Conservation (phyloP, 208 protist genomes). For the Wallacemonas sp. region DNA sequence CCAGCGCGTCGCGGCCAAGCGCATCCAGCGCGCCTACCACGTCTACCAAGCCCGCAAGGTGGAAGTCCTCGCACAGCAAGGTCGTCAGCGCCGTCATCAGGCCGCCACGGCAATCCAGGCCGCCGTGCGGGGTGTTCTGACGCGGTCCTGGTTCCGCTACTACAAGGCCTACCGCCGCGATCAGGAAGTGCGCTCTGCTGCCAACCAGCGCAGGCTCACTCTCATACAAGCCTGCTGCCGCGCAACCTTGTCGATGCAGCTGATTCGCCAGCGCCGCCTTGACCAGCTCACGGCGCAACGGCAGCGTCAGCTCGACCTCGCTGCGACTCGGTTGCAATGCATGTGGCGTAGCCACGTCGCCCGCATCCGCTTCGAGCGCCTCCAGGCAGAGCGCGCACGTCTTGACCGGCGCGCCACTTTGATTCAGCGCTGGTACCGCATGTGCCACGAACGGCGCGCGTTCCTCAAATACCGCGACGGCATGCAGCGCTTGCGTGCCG, state of each 20-base stretch:
- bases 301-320: conserved; percentile 27
- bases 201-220: conserved; percentile 52
- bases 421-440: conserved; percentile 74
- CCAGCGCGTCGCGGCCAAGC: conserved; percentile 54
- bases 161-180: conserved; percentile 76
- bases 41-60: conserved; percentile 48
- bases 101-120: conserved; percentile 80
- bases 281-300: conserved; percentile 26
- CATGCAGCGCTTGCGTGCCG: conserved; percentile 46
- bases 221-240: conserved; percentile 67
- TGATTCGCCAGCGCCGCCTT: conserved; percentile 29
- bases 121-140: conserved; percentile 72
- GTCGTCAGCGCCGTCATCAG: conserved; percentile 40
- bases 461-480: conserved; percentile 47
- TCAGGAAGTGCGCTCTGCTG: conserved; percentile 67
- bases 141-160: conserved; percentile 84
- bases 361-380: conserved; percentile 47
- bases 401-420: conserved; percentile 38
- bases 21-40: conserved; percentile 66
- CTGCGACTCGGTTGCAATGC: conserved; percentile 69
- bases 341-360: conserved; percentile 76
- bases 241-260: conserved; percentile 31
- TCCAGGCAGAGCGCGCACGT: conserved; percentile 57
- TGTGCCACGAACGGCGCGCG: conserved; percentile 40
- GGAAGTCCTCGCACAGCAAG: conserved; percentile 31